These are phyloP conservation scores for Solanum medicagineum DNA, from an alignment of 257 asterid genomes.

Conservation along the genomic window DNA sequence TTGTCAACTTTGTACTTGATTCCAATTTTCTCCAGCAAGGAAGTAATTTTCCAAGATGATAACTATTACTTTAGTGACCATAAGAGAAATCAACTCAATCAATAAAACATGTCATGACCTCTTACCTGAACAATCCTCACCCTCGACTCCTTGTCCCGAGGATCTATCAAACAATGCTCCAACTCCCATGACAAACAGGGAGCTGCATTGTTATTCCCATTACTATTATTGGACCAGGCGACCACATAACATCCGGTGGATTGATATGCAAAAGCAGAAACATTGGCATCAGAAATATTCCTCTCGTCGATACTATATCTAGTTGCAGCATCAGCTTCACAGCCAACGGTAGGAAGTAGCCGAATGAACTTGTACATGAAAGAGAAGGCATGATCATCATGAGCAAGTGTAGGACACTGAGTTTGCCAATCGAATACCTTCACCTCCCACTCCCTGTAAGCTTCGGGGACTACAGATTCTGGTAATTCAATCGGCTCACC, in stretches of 20 bases:
- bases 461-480: slow-evolving; percentile 77
- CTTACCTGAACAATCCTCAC: slow-evolving; percentile 51
- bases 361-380: slow-evolving; percentile 45
- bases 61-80: background rate
- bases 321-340: slow-evolving; percentile 95
- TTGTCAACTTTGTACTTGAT: background rate
- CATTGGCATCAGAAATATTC: slow-evolving; percentile 2
- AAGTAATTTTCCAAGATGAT: background rate
- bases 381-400: slow-evolving; percentile 2
- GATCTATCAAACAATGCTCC: slow-evolving; percentile 79
- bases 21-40: background rate
- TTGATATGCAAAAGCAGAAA: slow-evolving; percentile 44
- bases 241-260: slow-evolving; percentile 62
- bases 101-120: background rate
- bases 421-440: slow-evolving; percentile 92
- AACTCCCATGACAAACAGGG: slow-evolving; percentile 20
- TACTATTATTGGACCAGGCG: slow-evolving; percentile 24
- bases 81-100: background rate
- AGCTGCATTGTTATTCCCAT: background rate
- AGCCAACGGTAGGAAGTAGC: slow-evolving; percentile 88
- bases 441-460: slow-evolving; percentile 88
- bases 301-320: slow-evolving; percentile 35
- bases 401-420: slow-evolving; percentile 90
- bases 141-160: slow-evolving; percentile 42
- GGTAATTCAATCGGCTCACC: slow-evolving; percentile 70